These are phyloP conservation scores for Mycena belliarum DNA, from an alignment of 768 basidiomycete genomes.

Conservation along the genomic window DNA sequence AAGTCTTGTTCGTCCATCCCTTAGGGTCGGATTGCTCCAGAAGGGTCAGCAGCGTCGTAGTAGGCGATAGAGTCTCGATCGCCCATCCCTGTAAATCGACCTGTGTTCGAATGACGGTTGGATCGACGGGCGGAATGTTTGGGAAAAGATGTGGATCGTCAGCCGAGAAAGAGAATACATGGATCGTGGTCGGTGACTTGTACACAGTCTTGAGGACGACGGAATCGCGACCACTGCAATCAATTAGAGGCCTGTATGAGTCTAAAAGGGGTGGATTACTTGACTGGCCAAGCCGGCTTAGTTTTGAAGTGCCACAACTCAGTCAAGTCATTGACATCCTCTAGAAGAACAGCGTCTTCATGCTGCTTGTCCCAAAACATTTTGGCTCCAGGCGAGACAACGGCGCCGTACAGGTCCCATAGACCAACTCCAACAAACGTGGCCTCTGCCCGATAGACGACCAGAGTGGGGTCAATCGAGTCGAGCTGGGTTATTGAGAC, in stretches of 20 bases:
- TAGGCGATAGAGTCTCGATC: constrained; percentile 93
- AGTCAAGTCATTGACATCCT: constrained; percentile 88
- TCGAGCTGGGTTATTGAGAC: constrained; percentile 95
- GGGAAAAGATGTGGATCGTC: constrained; percentile 90
- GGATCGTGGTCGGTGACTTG: constrained; percentile 93
- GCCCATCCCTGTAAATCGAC: constrained; percentile 99
- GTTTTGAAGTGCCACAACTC: constrained; percentile 94
- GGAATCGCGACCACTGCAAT: constrained; percentile 78
- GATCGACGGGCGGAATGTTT: constrained; percentile 62
- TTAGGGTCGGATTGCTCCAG: constrained; percentile 97
- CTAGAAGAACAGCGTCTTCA: constrained; percentile 82
- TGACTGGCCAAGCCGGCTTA: constrained; percentile 91
- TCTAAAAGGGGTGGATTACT: constrained; percentile 46
- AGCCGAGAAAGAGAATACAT: constrained; percentile 92
- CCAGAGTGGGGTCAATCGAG: constrained; percentile 94
- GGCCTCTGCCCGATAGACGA: constrained; percentile 95
- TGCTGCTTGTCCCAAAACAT: constrained; percentile 88
- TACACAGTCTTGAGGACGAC: constrained; percentile 94
- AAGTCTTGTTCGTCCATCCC: constrained; percentile 94
- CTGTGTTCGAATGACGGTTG: constrained; percentile 86
- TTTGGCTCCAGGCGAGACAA: constrained; percentile 83
- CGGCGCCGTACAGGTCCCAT: constrained; percentile 91
- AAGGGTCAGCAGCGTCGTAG: constrained; percentile 88
- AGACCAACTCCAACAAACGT: constrained; percentile 94
- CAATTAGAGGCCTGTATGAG: constrained; percentile 15